A percentile compares a stretch with the other conserved stretches of the same genome.
Conservation (phyloP, 805 yeast species). For the Suhomyces faveliae region DNA sequence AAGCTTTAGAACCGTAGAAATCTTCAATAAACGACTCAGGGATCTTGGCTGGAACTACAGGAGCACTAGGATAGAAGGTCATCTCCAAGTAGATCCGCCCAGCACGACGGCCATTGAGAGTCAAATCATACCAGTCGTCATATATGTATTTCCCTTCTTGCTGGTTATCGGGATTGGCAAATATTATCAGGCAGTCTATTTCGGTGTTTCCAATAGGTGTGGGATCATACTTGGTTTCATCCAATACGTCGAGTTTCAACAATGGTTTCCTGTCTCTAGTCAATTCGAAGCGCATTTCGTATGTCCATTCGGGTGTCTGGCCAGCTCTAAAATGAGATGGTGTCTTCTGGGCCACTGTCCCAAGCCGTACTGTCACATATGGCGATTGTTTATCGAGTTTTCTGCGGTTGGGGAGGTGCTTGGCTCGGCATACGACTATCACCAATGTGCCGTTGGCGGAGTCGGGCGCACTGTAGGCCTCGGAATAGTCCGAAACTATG, state of each 20-base stretch:
- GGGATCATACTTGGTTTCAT: conserved; percentile 83
- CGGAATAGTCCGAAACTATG: neutral
- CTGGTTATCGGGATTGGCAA: conserved; percentile 47
- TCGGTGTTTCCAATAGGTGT: conserved; percentile 81
- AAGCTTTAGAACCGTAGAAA: neutral
- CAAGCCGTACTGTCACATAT: conserved; percentile 77
- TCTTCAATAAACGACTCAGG: conserved; percentile 1
- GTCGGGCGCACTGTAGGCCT: conserved; percentile 18
- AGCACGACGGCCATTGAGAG: conserved; percentile 68
- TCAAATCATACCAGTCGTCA: conserved; percentile 80
- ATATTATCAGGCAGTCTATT: conserved; percentile 73
- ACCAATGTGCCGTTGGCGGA: conserved; percentile 58
- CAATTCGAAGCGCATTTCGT: conserved; percentile 66
- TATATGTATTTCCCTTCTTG: conserved; percentile 65
- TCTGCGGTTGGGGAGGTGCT: conserved; percentile 81
- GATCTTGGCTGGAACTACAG: conserved; percentile 41
- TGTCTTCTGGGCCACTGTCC: conserved; percentile 78
- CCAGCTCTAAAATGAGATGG: conserved; percentile 83
- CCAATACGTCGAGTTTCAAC: conserved; percentile 72
- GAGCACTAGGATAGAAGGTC: conserved; percentile 76
- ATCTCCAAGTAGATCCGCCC: conserved; percentile 88
- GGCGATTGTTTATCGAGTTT: conserved; percentile 93
- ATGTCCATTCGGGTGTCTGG: conserved; percentile 88
- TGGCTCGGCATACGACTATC: conserved; percentile 75
- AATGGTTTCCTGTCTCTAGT: conserved; percentile 61